A percentile compares a stretch with the other conserved stretches of the same genome.
phyloP scores from a whole-genome alignment of 257 asterid genomes.

The Ehretia macrophylla region DNA sequence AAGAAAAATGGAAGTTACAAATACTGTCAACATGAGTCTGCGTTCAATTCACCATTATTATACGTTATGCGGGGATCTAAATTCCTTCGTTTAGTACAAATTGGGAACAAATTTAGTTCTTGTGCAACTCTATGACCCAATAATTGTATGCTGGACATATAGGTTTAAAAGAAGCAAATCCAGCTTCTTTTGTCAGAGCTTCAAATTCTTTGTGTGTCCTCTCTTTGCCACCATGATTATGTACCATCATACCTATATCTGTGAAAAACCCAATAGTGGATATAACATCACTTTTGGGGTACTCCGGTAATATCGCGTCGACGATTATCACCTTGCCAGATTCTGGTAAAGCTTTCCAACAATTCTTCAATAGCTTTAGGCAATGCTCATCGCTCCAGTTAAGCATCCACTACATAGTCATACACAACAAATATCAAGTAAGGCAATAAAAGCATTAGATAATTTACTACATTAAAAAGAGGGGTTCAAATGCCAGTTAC shows the following conservation, averaged over 20 bases:
- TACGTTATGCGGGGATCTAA: too few species aligned
- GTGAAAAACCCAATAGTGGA: slow-evolving; percentile 4
- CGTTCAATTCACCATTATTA: too few species aligned
- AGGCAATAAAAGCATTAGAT: too few species aligned
- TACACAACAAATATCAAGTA: background rate
- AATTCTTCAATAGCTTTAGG: slow-evolving; percentile 19
- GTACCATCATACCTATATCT: slow-evolving; percentile 13
- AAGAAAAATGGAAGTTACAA: too few species aligned
- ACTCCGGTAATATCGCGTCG: slow-evolving; percentile 19
- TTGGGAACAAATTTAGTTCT: too few species aligned
- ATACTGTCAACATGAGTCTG: too few species aligned
- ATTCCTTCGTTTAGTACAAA: too few species aligned
- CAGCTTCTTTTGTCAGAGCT: slow-evolving; percentile 18
- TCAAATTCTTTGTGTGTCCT: slow-evolving; percentile 19
- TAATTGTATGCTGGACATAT: slow-evolving; percentile 5
- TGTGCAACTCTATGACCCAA: slow-evolving; percentile 25
- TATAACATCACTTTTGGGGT: slow-evolving; percentile 7
- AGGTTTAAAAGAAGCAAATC: slow-evolving; percentile 10
- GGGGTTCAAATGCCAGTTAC: too few species aligned
- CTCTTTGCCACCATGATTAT: slow-evolving; percentile 20
- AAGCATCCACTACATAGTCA: slow-evolving; percentile 11
- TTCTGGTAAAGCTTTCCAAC: slow-evolving; percentile 18
- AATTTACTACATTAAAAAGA: too few species aligned
- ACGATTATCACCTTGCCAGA: slow-evolving; percentile 24
- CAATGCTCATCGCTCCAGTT: slow-evolving; percentile 28